These are phyloP conservation scores for Fusarium illudens DNA, from an alignment of 2,329 filamentous ascomycete species.

Conservation along the genomic window DNA sequence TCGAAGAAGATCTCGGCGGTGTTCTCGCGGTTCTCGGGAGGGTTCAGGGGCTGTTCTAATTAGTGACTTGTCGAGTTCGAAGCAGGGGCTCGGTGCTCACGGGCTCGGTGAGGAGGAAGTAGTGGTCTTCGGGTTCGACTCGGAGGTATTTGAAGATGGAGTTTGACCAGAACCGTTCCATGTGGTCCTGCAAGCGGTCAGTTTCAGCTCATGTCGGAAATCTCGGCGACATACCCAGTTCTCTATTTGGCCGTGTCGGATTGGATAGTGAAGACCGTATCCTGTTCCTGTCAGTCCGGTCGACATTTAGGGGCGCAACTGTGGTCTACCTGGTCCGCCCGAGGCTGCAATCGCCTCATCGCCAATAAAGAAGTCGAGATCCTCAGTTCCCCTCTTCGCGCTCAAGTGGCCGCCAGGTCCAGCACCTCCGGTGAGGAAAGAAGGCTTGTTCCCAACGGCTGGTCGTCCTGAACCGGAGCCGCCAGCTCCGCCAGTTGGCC, in stretches of 20 bases:
- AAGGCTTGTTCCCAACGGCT: constrained; percentile 91
- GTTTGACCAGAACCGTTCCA: constrained; percentile 99
- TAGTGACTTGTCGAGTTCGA: constrained; percentile 17
- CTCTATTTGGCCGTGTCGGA: constrained; percentile 97
- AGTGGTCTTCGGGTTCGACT: constrained; percentile 98
- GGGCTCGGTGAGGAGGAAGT: constrained; percentile 97
- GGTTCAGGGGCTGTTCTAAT: constrained; percentile 81
- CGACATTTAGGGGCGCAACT: constrained; percentile 7
- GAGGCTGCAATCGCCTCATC: constrained; percentile 91
- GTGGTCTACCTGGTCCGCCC: constrained; percentile 75
- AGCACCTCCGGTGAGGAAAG: constrained; percentile 90
- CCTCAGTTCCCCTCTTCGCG: constrained; percentile 93
- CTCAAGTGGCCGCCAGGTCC: constrained; percentile 84
- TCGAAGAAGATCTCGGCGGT: constrained; percentile 99
- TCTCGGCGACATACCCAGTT: constrained; percentile 79
- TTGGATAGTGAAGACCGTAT: constrained; percentile 97
- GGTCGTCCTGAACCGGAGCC: constrained; percentile 88
- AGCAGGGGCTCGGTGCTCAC: constrained; percentile 60
- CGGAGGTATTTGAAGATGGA: constrained; percentile 99
- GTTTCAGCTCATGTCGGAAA: constrained; percentile 9
- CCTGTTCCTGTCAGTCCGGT: constrained; percentile 58
- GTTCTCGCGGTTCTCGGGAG: constrained; percentile 98
- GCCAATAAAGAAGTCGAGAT: constrained; percentile 98
- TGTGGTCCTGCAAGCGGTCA: constrained; percentile 77
- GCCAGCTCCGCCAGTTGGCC: constrained; percentile 72